A percentile compares a stretch with the other conserved stretches of the same genome.
Conservation (phyloP, 23 red algal genomes). For the Rhodosorus marinus region DNA sequence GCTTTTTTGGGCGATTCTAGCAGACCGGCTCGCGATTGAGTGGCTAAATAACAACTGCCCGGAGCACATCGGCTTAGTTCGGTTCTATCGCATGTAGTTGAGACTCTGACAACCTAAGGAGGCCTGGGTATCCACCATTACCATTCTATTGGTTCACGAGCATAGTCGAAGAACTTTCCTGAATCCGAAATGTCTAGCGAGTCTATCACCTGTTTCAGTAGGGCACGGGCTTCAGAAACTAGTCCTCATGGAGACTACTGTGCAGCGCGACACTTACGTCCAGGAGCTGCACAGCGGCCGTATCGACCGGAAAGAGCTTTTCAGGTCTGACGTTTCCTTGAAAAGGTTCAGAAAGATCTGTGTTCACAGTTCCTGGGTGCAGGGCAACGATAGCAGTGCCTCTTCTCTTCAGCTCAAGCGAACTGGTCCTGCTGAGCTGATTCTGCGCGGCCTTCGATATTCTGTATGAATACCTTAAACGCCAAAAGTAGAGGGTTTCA, state of each 20-base stretch:
- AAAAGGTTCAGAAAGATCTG: slow-evolving; percentile 52
- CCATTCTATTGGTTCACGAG: slow-evolving; percentile 25
- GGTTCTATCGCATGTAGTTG: too few species aligned
- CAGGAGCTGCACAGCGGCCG: slow-evolving; percentile 28
- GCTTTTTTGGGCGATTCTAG: too few species aligned
- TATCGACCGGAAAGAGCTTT: slow-evolving; percentile 28
- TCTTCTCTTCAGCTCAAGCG: slow-evolving; percentile 21
- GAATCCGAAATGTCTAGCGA: slow-evolving; percentile 20
- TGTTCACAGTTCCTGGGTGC: slow-evolving; percentile 54
- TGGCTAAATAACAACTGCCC: too few species aligned
- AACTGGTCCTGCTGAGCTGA: slow-evolving; percentile 34
- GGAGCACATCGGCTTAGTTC: too few species aligned
- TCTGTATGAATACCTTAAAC: slow-evolving; percentile 47
- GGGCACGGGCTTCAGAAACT: too few species aligned
- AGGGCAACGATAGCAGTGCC: slow-evolving; percentile 29
- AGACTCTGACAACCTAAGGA: too few species aligned
- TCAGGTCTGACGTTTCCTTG: slow-evolving; percentile 16
- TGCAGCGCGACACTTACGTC: too few species aligned
- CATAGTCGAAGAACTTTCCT: slow-evolving; percentile 32
- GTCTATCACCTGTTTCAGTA: too few species aligned
- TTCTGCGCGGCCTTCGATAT: slow-evolving; percentile 53
- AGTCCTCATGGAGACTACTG: too few species aligned
- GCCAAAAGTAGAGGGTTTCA: too few species aligned
- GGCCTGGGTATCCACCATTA: too few species aligned
- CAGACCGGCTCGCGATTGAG: too few species aligned